Conservation (phyloP, 2,329 filamentous ascomycete species). For the Arthrobotrys megalospora region DNA sequence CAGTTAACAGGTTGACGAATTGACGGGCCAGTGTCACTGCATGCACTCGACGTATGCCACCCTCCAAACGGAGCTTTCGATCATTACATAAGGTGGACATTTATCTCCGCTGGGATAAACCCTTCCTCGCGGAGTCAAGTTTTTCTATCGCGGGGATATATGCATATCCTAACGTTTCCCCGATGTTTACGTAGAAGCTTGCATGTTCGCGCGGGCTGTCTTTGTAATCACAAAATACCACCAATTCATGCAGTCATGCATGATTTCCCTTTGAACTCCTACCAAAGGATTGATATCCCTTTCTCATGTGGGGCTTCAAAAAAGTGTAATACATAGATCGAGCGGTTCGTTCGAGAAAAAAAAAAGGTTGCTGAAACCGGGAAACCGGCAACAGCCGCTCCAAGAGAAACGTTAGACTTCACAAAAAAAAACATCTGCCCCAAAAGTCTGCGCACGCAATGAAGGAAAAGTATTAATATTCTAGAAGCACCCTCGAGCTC, state of each 20-base stretch:
- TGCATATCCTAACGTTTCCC: neutral
- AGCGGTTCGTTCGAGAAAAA: slow-evolving; percentile 1
- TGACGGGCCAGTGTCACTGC: slow-evolving; percentile 7
- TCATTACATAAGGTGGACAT: slow-evolving; percentile 37
- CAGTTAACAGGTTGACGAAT: no score
- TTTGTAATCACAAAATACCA: slow-evolving; percentile 32
- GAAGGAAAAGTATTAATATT: slow-evolving; percentile 32
- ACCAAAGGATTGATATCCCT: slow-evolving; percentile 7
- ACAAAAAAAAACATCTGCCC: neutral
- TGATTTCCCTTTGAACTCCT: neutral
- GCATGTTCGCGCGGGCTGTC: neutral
- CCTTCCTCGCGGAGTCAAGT: slow-evolving; percentile 17
- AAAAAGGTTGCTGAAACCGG: slow-evolving; percentile 43
- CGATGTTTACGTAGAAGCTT: slow-evolving; percentile 1
- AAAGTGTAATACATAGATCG: neutral
- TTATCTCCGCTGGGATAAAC: slow-evolving; percentile 28
- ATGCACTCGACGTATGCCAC: slow-evolving; percentile 4
- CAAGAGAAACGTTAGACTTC: neutral
- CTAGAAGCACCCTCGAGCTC: slow-evolving; percentile 6
- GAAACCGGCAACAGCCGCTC: slow-evolving; percentile 40
- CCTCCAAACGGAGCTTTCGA: slow-evolving; percentile 5
- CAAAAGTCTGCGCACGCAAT: slow-evolving; percentile 20
- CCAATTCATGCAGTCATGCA: slow-evolving; percentile 24
- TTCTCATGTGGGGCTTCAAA: slow-evolving; percentile 3
- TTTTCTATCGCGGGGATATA: slow-evolving; percentile 27